These are phyloP conservation scores for Xylaria longipes DNA, from an alignment of 495 filamentous ascomycete genomes.

Conservation along the genomic window DNA sequence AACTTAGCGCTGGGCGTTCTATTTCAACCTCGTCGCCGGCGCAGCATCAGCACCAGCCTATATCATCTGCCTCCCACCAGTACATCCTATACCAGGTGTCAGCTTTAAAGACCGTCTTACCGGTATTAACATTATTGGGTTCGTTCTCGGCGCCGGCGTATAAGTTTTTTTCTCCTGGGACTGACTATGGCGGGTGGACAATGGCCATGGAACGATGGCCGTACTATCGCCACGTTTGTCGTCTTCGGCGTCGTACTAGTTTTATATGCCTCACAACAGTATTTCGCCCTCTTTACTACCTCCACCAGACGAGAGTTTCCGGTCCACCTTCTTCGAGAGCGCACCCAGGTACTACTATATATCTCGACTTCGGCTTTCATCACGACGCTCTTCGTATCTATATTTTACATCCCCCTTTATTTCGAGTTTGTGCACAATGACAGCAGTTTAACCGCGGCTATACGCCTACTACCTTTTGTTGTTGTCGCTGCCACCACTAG, in stretches of 20 bases:
- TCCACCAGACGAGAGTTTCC: slow-evolving; percentile 58
- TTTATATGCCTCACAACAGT: slow-evolving; percentile 57
- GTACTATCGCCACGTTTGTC: slow-evolving; percentile 61
- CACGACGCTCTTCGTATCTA: slow-evolving; percentile 47
- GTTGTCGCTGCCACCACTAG: slow-evolving; percentile 54
- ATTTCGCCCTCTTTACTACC: slow-evolving; percentile 57
- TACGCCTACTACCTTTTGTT: slow-evolving; percentile 65
- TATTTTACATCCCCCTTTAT: slow-evolving; percentile 61
- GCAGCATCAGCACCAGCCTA: slow-evolving; percentile 62
- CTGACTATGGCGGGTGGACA: slow-evolving; percentile 62
- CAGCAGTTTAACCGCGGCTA: slow-evolving; percentile 54
- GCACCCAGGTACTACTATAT: slow-evolving; percentile 55
- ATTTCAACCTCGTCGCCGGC: slow-evolving; percentile 70
- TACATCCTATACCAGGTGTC: slow-evolving; percentile 52
- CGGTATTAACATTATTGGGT: slow-evolving; percentile 54
- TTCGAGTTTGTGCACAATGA: slow-evolving; percentile 65
- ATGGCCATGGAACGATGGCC: slow-evolving; percentile 58
- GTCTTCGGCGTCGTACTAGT: slow-evolving; percentile 59
- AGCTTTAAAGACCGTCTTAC: slow-evolving; percentile 44
- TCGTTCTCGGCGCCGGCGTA: slow-evolving; percentile 50
- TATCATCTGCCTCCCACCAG: slow-evolving; percentile 59
- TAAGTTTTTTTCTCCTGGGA: slow-evolving; percentile 55
- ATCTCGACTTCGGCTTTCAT: slow-evolving; percentile 43
- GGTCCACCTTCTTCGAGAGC: slow-evolving; percentile 53
- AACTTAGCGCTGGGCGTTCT: slow-evolving; percentile 70